Evolutionary conservation across 345 rosid species (phyloP), one percentile per base, ranked within the genome.

Genomic region (Ricinus communis): DNA sequence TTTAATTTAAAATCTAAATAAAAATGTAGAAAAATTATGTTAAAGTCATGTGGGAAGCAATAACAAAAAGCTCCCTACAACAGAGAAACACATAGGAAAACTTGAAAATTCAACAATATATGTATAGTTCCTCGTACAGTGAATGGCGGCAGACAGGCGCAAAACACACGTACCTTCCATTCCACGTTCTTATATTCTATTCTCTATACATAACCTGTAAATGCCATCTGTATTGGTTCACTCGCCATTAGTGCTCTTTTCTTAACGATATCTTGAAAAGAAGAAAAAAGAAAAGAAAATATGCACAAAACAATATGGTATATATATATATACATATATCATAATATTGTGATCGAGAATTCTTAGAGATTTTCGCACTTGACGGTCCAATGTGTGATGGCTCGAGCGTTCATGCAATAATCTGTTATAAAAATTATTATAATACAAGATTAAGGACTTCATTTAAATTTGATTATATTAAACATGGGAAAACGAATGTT

Each of bases 121-220:
- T 38, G 9, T 38, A 38, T 38, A n/a, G 38, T 24, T 1, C 16
- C 85, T 78, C 85, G 86, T 78, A 47, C 70, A 79, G 51, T 76
- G 81, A 59, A 79, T 79, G 85, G 83, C 80, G 83, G 86, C 82
- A 83, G 90, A 87, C 91, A 84, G 86, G 84, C 85, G 80, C 88
- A 77, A 77, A 84, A 83, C 96, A 90, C 79, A 77, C 81, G 78
- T 83, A 82, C 64, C 78, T 79, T 87, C 54, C 71, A 18, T 73
- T 78, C 76, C 74, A 88, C 90, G 91, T 69, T 80, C 74, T 56
- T 64, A 56, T 14, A 55, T 65, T 36, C 61, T 52, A 51, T 53
- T 54, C 54, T 28, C 3, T 16, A 55, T 15, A 47, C 7, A n/a
- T 21, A 53, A 19, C 41, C 28, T 45, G 62, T 27, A 24, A 50